Conservation (phyloP, 768 basidiomycete species). For the Hericium alpestre region DNA sequence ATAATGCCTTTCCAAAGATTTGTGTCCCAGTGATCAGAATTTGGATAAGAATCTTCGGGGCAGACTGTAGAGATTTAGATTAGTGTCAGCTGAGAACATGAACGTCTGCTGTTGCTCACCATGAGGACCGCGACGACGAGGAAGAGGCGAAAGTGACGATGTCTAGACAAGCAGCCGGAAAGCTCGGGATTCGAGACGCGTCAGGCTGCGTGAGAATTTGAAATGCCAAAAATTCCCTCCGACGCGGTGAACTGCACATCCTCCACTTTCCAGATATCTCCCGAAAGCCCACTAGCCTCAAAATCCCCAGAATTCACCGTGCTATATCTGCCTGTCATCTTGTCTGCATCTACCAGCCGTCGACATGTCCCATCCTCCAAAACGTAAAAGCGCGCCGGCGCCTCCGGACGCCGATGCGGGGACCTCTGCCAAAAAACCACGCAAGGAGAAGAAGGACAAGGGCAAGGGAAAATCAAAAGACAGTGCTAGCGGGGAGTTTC, state of each 20-base stretch:
- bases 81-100: not conserved
- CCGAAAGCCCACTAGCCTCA: not conserved
- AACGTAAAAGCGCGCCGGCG: slow-evolving; percentile 5
- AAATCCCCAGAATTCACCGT: not conserved
- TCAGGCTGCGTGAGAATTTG: not conserved
- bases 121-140: not conserved
- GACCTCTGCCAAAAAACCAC: slow-evolving; percentile 19
- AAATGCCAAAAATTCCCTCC: not conserved
- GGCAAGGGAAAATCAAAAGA: slow-evolving; percentile 3
- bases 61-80: slow-evolving; percentile 38
- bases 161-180: not conserved
- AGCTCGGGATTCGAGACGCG: not conserved
- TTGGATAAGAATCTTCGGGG: slow-evolving; percentile 69
- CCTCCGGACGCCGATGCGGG: slow-evolving; percentile 16
- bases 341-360: not conserved
- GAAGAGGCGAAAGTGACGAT: not conserved
- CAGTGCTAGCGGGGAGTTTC: slow-evolving; percentile 37
- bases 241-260: not conserved
- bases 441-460: slow-evolving; percentile 18
- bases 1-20: slow-evolving; percentile 86
- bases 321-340: not conserved
- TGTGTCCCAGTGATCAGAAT: slow-evolving; percentile 67
- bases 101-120: not conserved
- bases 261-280: not conserved
- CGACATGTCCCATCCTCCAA: not conserved